phyloP scores from a whole-genome alignment of 2,329 filamentous ascomycete species.

The Trichoderma atrobrunneum region DNA sequence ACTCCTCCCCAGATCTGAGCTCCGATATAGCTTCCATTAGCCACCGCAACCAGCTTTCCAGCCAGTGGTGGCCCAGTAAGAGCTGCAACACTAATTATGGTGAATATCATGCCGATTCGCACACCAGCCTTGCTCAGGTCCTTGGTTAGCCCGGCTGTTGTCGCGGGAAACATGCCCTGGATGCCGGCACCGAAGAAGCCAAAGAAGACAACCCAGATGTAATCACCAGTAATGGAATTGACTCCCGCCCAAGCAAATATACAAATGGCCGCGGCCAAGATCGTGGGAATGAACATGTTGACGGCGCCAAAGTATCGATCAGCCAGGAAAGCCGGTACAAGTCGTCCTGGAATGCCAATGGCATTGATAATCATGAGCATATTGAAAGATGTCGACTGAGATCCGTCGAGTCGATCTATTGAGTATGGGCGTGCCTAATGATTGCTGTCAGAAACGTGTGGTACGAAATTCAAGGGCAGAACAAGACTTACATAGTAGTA shows the following conservation, averaged over 20 bases:
- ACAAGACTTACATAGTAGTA: slow-evolving; percentile 43
- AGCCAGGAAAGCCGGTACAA: slow-evolving; percentile 54
- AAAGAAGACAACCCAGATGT: slow-evolving; percentile 61
- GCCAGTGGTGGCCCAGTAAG: slow-evolving; percentile 55
- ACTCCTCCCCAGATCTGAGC: slow-evolving; percentile 52
- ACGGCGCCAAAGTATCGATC: slow-evolving; percentile 54
- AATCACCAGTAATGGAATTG: slow-evolving; percentile 34
- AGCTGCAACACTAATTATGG: slow-evolving; percentile 52
- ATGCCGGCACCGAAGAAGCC: slow-evolving; percentile 63
- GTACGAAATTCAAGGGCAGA: too few species aligned
- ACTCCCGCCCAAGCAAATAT: slow-evolving; percentile 56
- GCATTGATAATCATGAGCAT: slow-evolving; percentile 60
- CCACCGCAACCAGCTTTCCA: slow-evolving; percentile 47
- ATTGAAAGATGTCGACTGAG: slow-evolving; percentile 51
- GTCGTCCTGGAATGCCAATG: slow-evolving; percentile 53
- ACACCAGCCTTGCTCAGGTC: slow-evolving; percentile 54
- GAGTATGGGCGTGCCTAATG: slow-evolving; percentile 40
- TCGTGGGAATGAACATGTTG: slow-evolving; percentile 52
- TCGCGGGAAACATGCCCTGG: slow-evolving; percentile 64
- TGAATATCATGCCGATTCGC: slow-evolving; percentile 60
- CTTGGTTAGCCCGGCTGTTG: slow-evolving; percentile 43
- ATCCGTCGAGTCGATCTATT: slow-evolving; percentile 42
- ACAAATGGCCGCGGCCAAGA: slow-evolving; percentile 45
- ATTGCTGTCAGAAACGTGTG: background rate
- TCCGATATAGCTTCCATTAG: slow-evolving; percentile 45